Base-by-base conservation (phyloP, 768 basidiomycete species). In the Trametes cinnabarina region DNA sequence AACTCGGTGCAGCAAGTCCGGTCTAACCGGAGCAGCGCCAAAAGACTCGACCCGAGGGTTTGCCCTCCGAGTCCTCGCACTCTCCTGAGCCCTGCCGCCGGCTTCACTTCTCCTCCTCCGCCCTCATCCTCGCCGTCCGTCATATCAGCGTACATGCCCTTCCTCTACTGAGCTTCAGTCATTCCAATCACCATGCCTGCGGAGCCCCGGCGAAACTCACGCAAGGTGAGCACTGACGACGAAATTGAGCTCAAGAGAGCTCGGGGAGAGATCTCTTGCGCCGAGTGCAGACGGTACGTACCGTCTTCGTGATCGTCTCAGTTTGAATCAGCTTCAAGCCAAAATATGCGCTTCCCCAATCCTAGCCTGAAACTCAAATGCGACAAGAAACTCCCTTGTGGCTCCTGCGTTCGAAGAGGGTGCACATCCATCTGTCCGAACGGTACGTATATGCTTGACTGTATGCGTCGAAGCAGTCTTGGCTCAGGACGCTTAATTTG, bases 331-430 rank as follows among this genome's bases (percentile, higher is more conserved):
- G 30, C 30, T 7, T 32, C 30, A 12, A 32, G 30, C 30, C 12
- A 6, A 32, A 7, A 32, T 32, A 32, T 32, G 30, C 30, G 30
- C 30, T 23, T 20, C 12, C 41, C 28, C 30, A 3, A 28, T 46
- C 10, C 12, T 9, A 81, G 88, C 64, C 76, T 90, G 64, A 90
- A 90, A 76, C 87, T 90, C 68, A 90, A 88, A 69, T 90, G 88
- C 76, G 86, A 89, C 80, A 90, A 89, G 76, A 83, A 87, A 66
- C 83, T 89, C 51, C 88, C 88, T 10, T 90, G 88, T 66, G 85
- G 87, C 66, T 88, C 87, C 0, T 90, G 88, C 68, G 74, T 75
- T 39, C 74, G 84, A 41, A 74, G 84, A 66, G 83, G 83, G 11
- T 85, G 84, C 68, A 80, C 83, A 57, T 82, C 81, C 59, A 86